Base-by-base conservation (phyloP, 306 rosid genomes). In the Cucurbita ficifolia region DNA sequence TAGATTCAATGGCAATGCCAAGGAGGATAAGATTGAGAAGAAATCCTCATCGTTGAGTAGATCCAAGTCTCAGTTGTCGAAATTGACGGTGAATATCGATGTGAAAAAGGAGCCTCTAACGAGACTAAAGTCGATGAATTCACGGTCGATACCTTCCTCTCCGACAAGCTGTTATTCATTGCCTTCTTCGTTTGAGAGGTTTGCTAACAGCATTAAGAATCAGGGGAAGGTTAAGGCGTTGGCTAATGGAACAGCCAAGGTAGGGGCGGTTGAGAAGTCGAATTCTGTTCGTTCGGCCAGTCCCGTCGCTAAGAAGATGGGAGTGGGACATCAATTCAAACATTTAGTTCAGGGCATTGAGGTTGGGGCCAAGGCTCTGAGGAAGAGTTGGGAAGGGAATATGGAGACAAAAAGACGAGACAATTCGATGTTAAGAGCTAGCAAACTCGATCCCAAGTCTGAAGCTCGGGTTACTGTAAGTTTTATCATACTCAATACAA, bases 371-470 rank as follows among this genome's bases (percentile, higher is more conserved):
- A 94, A 94, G 92, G 96, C 90, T 56, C 79, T 91, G 84, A 84
- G 99, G 9, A 95, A 88, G 89, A 91, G 99, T 74, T 95, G 99
- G 99, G 99, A 95, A 88, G 99, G 99, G 77, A 91, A 75, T 70
- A 81, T 89, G 87, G 99, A 95, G 74, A 76, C 86, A 46, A 91
- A 84, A 85, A 77, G 57, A 80, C 83, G 80, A 81, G 98, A 88
- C 18, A 80, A 79, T 73, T 80, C 96, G 8, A 90, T 84, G 62
- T 84, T 64, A 48, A 89, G 87, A 72, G 79, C 79, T 5, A 69
- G 86, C n/a, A 89, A 85, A 80, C 81, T 74, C 69, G 98, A 89
- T 80, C 75, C 79, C 14, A 94, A 84, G 85, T 83, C 80, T 13
- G 98, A 94, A 50, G 58, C 80, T 72, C 83, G 82, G 62, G 71